phyloP scores from a whole-genome alignment of 192 early-diverging fungal genomes.

The Gonapodya sp. region DNA sequence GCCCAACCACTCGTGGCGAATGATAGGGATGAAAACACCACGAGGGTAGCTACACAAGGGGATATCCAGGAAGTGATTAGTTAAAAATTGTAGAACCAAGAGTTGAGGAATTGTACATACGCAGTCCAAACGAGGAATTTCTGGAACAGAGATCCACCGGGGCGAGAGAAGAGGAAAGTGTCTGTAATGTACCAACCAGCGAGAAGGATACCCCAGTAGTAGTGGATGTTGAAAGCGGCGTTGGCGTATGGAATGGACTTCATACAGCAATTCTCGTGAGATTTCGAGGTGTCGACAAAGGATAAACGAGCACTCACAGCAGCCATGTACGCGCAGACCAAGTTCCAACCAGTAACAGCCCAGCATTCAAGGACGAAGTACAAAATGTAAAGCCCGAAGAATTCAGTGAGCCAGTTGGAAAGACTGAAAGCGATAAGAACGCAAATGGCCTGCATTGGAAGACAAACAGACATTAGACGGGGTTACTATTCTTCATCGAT shows the following conservation, averaged over 20 bases:
- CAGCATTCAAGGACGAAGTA: background rate
- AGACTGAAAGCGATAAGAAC: background rate
- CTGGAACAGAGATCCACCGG: background rate
- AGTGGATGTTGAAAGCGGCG: constrained; percentile 3
- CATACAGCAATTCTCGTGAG: no score
- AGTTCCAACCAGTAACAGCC: background rate
- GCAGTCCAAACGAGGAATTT: background rate
- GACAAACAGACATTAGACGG: no score
- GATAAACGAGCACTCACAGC: background rate
- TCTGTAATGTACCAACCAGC: constrained; percentile 2
- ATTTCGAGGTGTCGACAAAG: no score
- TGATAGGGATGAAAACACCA: background rate
- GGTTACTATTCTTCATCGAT: background rate
- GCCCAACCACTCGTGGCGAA: background rate
- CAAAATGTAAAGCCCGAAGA: background rate
- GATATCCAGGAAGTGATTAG: background rate
- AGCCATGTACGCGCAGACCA: constrained; percentile 7
- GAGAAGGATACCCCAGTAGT: constrained; percentile 8
- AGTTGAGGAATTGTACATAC: background rate
- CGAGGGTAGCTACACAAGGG: background rate
- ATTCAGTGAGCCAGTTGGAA: background rate
- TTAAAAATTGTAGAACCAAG: background rate
- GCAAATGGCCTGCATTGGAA: background rate
- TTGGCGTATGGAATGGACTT: constrained; percentile 10
- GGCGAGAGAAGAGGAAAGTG: background rate